phyloP scores from a whole-genome alignment of 129 eudicot genomes.

The Helichrysum umbraculigerum region DNA sequence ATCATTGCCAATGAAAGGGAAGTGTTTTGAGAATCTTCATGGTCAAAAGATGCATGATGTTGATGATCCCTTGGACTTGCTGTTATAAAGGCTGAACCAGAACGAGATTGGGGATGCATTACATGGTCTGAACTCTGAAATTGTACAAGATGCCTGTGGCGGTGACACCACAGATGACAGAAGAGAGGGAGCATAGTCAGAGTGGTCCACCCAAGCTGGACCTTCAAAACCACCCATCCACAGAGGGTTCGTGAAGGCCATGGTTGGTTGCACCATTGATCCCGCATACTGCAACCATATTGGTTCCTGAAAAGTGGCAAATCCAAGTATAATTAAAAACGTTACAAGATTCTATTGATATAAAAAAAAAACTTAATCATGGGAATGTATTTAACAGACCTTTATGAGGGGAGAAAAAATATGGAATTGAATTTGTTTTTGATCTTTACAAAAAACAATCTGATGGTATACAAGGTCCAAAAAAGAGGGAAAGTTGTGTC shows the following conservation, averaged over 20 bases:
- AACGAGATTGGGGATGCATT: conserved; percentile 9
- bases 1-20: conserved; percentile 36
- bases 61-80: conserved; percentile 18
- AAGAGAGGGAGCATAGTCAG: conserved; percentile 53
- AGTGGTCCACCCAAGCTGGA: conserved; percentile 29
- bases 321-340: not conserved
- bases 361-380: not conserved
- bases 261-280: conserved; percentile 32
- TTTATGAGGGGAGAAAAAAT: conserved; percentile 22
- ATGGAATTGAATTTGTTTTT: too few species aligned
- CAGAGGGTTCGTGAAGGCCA: conserved; percentile 24
- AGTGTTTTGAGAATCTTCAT: conserved; percentile 28
- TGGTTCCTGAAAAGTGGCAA: conserved; percentile 28
- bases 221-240: conserved; percentile 34
- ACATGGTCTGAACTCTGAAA: conserved; percentile 21
- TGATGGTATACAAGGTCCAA: too few species aligned
- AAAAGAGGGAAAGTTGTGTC: too few species aligned
- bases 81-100: conserved; percentile 5
- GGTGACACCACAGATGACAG: conserved; percentile 36
- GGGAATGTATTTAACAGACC: conserved; percentile 21
- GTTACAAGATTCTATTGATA: not conserved
- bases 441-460: too few species aligned
- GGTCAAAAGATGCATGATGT: conserved; percentile 9
- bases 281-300: conserved; percentile 29
- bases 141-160: conserved; percentile 24